Conservation (phyloP, 768 basidiomycete genomes). For the Amanita pallidorosea region DNA sequence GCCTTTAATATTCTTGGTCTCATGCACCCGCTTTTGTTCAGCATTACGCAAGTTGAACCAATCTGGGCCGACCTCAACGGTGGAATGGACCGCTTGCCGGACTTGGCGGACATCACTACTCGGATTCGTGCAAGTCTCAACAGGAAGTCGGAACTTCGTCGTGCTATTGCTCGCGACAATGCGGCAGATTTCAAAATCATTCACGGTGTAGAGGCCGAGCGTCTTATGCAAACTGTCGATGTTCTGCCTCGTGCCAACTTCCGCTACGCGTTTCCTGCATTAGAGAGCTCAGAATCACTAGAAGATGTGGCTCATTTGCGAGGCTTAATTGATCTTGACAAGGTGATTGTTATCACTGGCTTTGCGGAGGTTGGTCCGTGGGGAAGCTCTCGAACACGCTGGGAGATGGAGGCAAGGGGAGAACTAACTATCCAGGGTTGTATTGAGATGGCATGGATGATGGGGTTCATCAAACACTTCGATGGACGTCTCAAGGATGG, state of each 20-base stretch:
- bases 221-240: conserved; percentile 83
- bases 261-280: conserved; percentile 85
- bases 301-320: conserved; percentile 69
- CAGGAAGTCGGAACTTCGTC: conserved; percentile 86
- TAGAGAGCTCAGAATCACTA: conserved; percentile 65
- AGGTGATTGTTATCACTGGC: conserved; percentile 92
- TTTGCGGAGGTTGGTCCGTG: conserved; percentile 97
- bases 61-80: conserved; percentile 99
- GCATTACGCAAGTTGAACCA: conserved; percentile 98
- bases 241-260: conserved; percentile 97
- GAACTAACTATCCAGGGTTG: conserved; percentile 95
- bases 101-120: conserved; percentile 83
- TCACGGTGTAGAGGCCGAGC: conserved; percentile 87
- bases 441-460: conserved; percentile 99
- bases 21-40: conserved; percentile 98
- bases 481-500: conserved; percentile 93
- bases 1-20: conserved; percentile 99
- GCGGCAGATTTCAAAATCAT: conserved; percentile 90
- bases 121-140: conserved; percentile 76
- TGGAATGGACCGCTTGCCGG: conserved; percentile 94
- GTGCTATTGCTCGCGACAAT: conserved; percentile 89
- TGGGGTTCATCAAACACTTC: conserved; percentile 98
- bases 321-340: conserved; percentile 89
- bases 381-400: conserved; percentile 95
- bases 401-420: conserved; percentile 99